These are phyloP conservation scores for Solanum rostratum DNA, from an alignment of 257 asterid species.

Conservation along the genomic window DNA sequence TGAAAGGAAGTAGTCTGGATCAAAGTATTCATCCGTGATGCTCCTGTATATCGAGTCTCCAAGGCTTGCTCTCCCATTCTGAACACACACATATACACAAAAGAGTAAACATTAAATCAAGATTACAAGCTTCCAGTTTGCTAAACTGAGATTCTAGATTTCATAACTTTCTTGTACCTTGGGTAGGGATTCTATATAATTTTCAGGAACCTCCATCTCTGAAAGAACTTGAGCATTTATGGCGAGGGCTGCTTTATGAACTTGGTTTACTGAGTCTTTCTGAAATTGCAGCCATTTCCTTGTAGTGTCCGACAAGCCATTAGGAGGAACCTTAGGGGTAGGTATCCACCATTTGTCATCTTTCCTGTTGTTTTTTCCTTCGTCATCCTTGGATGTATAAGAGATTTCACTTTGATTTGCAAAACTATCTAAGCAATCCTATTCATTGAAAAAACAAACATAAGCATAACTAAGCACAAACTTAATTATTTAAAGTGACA, in stretches of 20 bases:
- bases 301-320: conserved; percentile 60
- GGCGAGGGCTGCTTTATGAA: conserved; percentile 84
- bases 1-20: conserved; percentile 55
- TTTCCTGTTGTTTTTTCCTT: conserved; percentile 19
- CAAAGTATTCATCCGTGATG: conserved; percentile 65
- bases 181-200: conserved; percentile 68
- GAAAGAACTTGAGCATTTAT: conserved; percentile 63
- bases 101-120: background rate
- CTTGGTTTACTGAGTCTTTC: conserved; percentile 80
- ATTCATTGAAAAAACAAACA: background rate
- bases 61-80: conserved; percentile 84
- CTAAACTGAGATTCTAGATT: background rate
- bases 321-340: conserved; percentile 58
- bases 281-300: conserved; percentile 67
- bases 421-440: conserved; percentile 90
- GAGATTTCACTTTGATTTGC: conserved; percentile 62
- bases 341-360: conserved; percentile 97
- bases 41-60: conserved; percentile 73
- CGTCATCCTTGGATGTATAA: conserved; percentile 36
- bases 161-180: conserved; percentile 35
- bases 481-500: background rate
- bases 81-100: background rate
- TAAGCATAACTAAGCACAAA: background rate
- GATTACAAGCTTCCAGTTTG: background rate
- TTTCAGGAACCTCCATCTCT: conserved; percentile 75